A percentile compares a stretch with the other conserved stretches of the same genome.
Evolutionary conservation across 345 rosid species (phyloP).

Genomic region (Hibiscus tridactylites): DNA sequence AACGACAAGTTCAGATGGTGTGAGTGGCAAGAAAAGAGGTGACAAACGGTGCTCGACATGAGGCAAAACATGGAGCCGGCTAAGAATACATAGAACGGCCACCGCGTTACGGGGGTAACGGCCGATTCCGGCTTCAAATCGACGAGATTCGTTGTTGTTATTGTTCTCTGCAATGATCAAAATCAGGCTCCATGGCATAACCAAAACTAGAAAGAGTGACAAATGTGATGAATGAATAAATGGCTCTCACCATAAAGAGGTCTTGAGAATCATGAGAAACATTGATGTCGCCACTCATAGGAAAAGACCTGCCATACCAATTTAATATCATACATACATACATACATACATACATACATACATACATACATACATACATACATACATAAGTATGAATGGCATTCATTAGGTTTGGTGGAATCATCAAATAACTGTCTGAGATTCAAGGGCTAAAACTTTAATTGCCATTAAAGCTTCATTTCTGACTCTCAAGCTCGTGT

Average conservation of each 20-base stretch:
- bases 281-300: conserved; percentile 28
- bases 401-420: no score
- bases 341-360: background rate
- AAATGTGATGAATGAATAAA: background rate
- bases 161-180: conserved; percentile 27
- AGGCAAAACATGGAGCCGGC: conserved; percentile 82
- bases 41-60: conserved; percentile 74
- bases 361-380: no score
- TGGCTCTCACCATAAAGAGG: conserved; percentile 36
- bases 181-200: background rate
- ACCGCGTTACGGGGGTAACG: conserved; percentile 30
- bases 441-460: no score
- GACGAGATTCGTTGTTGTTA: conserved; percentile 24
- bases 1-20: conserved; percentile 42
- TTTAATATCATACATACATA: background rate
- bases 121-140: conserved; percentile 23
- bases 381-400: no score
- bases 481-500: no score
- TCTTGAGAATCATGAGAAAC: conserved; percentile 40
- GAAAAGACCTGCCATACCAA: conserved; percentile 35
- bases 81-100: conserved; percentile 81
- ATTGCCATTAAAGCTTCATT: no score
- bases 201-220: background rate
- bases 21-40: conserved; percentile 83
- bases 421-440: no score